Base-by-base conservation (phyloP, 345 rosid genomes). In the Nasturtium officinale region DNA sequence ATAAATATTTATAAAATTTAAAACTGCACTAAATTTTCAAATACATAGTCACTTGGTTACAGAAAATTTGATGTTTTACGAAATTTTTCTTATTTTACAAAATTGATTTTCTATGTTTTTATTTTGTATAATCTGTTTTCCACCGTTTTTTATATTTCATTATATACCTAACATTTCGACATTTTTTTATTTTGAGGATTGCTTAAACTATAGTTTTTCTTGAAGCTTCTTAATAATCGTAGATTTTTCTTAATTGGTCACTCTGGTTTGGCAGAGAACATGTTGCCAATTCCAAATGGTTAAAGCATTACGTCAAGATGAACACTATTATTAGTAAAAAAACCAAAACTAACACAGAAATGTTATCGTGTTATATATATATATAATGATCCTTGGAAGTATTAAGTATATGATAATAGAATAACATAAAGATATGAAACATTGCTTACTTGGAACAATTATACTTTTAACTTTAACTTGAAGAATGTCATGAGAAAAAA, bases 1-100 rank as follows among this genome's bases (percentile, higher is more conserved):
- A 13, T 48, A 37, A 7, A 32, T 61, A 25, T 17, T 42, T 59
- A 3, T 28, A 28, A 12, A 50, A 33, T 71, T 12, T 33, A 38
- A 62, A 62, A 35, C 18, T 61, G 9, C 55, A 65, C 60, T 13
- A 56, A 55, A 50, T 17, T 66, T 48, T 76, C 78, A 56, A 67
- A 52, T 50, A 21, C 38, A 13, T 5, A n/a, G n/a, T n/a, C n/a
- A n/a, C n/a, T n/a, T n/a, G n/a, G n/a, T n/a, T n/a, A n/a, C n/a
- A n/a, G n/a, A n/a, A n/a, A n/a, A n/a, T n/a, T n/a, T n/a, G n/a
- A n/a, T n/a, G n/a, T n/a, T n/a, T n/a, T n/a, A n/a, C n/a, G n/a
- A n/a, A n/a, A n/a, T n/a, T n/a, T n/a, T n/a, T n/a, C n/a, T n/a
- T n/a, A n/a, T n/a, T n/a, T n/a, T n/a, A n/a, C n/a, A n/a, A n/a